Percentiles rank a stretch among this genome's conserved stretches.
These are phyloP conservation scores for Suaeda aralocaspica DNA, from an alignment of 148 eudicot genomes.

Conservation along the genomic window DNA sequence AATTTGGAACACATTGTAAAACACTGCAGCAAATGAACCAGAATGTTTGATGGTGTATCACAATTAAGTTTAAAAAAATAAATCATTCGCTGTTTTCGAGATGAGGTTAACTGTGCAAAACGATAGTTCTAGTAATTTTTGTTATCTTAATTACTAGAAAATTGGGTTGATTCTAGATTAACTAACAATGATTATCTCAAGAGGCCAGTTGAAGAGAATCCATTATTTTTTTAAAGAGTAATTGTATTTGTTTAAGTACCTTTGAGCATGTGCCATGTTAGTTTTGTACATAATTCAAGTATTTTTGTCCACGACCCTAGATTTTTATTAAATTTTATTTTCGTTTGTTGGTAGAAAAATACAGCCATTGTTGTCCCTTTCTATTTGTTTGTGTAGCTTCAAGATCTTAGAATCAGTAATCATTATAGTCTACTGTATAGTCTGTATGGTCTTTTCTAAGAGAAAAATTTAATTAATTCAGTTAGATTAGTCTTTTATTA, in stretches of 20 bases:
- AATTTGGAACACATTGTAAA: not conserved
- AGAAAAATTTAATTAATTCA: not conserved
- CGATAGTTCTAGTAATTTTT: not conserved
- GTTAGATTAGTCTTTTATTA: not conserved
- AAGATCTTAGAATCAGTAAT: constrained; percentile 9
- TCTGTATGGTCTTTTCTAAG: not conserved
- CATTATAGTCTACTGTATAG: constrained; percentile 3
- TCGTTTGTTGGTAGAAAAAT: constrained; percentile 18
- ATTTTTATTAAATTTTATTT: not conserved
- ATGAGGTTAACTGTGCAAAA: not conserved
- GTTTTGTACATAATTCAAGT: constrained; percentile 16
- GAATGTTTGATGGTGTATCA: constrained; percentile 3
- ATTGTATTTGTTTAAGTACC: constrained; percentile 3
- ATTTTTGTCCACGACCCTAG: constrained; percentile 17
- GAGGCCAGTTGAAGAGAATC: constrained; percentile 14
- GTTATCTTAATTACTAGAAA: not conserved
- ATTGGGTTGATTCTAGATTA: not conserved
- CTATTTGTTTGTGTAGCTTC: not conserved
- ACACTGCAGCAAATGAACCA: not conserved
- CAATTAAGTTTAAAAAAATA: constrained; percentile 5
- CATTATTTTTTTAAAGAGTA: not conserved
- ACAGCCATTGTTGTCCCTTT: constrained; percentile 7
- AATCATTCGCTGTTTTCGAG: not conserved
- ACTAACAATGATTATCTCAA: not conserved
- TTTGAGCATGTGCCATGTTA: constrained; percentile 24